These are phyloP conservation scores for Panellus pusillus DNA, from an alignment of 768 basidiomycete genomes.

Conservation along the genomic window DNA sequence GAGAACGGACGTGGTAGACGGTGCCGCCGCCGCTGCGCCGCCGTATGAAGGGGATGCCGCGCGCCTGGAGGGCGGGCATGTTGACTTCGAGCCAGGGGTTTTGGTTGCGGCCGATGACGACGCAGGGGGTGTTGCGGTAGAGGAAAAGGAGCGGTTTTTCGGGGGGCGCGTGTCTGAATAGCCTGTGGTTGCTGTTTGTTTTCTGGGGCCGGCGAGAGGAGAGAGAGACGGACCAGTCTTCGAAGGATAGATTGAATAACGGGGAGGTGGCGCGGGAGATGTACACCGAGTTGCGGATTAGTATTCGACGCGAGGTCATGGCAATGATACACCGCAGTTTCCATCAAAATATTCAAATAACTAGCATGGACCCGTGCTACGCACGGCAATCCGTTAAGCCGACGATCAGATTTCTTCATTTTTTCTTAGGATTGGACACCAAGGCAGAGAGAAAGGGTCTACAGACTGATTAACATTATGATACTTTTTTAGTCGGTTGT, in stretches of 20 bases:
- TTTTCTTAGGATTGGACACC: too few relatives aligned
- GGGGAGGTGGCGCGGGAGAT: conserved; percentile 79
- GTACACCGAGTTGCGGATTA: conserved; percentile 53
- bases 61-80: conserved; percentile 50
- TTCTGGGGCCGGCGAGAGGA: neutral
- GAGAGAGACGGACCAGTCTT: conserved; percentile 77
- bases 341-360: too few relatives aligned
- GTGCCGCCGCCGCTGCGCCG: conserved; percentile 92
- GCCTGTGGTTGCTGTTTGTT: conserved; percentile 23
- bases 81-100: conserved; percentile 99
- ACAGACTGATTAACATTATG: too few relatives aligned
- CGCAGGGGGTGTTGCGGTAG: conserved; percentile 86
- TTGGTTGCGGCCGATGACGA: conserved; percentile 94
- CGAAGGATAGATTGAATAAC: conserved; percentile 86
- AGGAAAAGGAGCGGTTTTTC: conserved; percentile 76
- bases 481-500: too few relatives aligned
- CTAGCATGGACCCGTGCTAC: too few relatives aligned
- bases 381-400: too few relatives aligned
- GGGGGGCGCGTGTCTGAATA: conserved; percentile 70
- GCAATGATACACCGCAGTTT: too few relatives aligned
- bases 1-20: conserved; percentile 82
- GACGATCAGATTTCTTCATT: too few relatives aligned
- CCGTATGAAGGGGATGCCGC: conserved; percentile 74
- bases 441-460: too few relatives aligned
- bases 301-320: too few relatives aligned